Evolutionary conservation across 1,284 basidiomycete genomes (phyloP).

Genomic region (Grifola frondosa): DNA sequence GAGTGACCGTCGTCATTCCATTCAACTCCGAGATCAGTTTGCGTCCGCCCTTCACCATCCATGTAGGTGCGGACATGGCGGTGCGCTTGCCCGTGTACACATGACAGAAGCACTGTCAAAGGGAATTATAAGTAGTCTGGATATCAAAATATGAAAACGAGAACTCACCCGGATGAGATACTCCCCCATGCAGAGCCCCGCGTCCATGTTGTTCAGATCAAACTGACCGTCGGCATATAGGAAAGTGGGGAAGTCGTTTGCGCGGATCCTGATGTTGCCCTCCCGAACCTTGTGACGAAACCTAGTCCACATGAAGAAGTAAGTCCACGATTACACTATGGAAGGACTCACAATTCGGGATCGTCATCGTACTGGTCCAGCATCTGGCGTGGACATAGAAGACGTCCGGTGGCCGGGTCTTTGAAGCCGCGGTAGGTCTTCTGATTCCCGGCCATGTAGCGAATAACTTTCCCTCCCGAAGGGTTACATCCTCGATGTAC

Average conservation of each 20-base stretch:
- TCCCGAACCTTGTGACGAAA: background rate
- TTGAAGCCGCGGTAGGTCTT: slow-evolving; percentile 1
- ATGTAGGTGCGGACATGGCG: background rate
- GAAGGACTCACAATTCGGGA: background rate
- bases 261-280: background rate
- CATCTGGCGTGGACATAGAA: slow-evolving; percentile 1
- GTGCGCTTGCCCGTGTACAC: background rate
- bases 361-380: slow-evolving; percentile 1
- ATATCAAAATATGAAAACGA: too few species aligned
- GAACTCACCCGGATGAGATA: slow-evolving; percentile 1
- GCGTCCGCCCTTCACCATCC: background rate
- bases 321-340: too few species aligned
- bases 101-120: background rate
- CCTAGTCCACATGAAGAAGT: too few species aligned
- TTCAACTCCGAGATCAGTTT: background rate
- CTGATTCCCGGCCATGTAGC: too few species aligned
- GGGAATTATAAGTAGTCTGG: too few species aligned
- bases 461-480: too few species aligned
- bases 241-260: background rate
- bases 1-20: background rate
- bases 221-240: background rate
- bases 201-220: background rate
- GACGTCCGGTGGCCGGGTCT: background rate
- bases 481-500: too few species aligned
- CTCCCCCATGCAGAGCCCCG: background rate